Conservation (phyloP, 768 basidiomycete genomes). For the Clavaria fumosa region DNA sequence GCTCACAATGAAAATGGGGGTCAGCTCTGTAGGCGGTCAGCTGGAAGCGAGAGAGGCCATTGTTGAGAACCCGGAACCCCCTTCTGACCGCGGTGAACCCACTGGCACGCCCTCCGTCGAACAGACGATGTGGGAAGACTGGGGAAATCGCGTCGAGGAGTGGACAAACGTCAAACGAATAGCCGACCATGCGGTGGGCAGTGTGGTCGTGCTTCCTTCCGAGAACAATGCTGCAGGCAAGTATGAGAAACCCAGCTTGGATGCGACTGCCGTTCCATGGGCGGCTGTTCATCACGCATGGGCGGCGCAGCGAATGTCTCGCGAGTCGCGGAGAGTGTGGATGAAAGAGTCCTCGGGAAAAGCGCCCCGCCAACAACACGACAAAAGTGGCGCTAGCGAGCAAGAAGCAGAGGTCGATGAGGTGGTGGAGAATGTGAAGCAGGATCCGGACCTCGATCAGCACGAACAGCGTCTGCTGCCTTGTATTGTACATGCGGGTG, state of each 20-base stretch:
- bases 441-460: conserved; percentile 57
- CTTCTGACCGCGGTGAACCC: too few relatives aligned
- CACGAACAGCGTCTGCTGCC: conserved; percentile 70
- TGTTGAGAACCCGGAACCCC: conserved; percentile 6
- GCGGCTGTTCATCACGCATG: conserved; percentile 49
- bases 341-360: conserved; percentile 33
- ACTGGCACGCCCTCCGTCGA: too few relatives aligned
- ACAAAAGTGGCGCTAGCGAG: conserved; percentile 23
- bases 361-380: conserved; percentile 15
- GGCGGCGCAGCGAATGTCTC: conserved; percentile 35
- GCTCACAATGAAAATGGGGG: conserved; percentile 69
- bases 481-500: conserved; percentile 77
- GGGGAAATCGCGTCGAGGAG: conserved; percentile 52
- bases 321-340: conserved; percentile 43
- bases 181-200: conserved; percentile 64
- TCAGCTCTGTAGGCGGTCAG: conserved; percentile 58
- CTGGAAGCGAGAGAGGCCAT: conserved; percentile 25
- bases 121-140: conserved; percentile 38
- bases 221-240: conserved; percentile 5
- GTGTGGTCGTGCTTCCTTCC: conserved; percentile 27
- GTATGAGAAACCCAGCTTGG: conserved; percentile 28
- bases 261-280: conserved; percentile 54
- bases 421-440: conserved; percentile 61
- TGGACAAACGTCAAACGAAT: conserved; percentile 61
- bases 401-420: conserved; percentile 37